These are phyloP conservation scores for Alternaria brassicicola DNA, from an alignment of 2,329 filamentous ascomycete genomes.

Conservation along the genomic window DNA sequence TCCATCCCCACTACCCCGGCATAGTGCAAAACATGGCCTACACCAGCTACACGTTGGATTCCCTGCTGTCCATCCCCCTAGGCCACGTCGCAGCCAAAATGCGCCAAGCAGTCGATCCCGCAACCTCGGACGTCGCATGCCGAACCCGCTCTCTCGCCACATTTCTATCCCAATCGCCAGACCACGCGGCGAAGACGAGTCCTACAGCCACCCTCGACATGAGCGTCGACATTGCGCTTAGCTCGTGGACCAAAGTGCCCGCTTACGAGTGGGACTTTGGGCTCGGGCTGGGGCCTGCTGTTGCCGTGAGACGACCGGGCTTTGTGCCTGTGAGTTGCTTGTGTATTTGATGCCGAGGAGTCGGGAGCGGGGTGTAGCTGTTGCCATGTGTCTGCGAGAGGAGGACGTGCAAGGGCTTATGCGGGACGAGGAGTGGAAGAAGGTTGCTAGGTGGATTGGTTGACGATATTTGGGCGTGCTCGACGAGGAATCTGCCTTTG, in stretches of 20 bases:
- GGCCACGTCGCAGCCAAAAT: constrained; percentile 11
- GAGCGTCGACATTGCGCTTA: constrained; percentile 56
- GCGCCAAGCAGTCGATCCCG: neutral
- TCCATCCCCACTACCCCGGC: constrained; percentile 57
- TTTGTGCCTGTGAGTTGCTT: constrained; percentile 56
- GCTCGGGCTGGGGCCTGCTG: constrained; percentile 54
- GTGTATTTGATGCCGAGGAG: constrained; percentile 52
- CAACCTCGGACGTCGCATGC: neutral
- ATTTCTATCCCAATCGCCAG: constrained; percentile 40
- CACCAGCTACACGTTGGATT: constrained; percentile 38
- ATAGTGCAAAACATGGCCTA: constrained; percentile 57
- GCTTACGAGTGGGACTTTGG: constrained; percentile 57
- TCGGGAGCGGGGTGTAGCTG: constrained; percentile 52
- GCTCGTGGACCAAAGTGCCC: constrained; percentile 60
- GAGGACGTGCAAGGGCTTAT: constrained; percentile 49
- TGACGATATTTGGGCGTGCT: neutral
- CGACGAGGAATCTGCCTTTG: neutral
- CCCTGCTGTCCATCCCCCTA: constrained; percentile 39
- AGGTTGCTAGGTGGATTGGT: neutral
- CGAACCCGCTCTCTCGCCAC: constrained; percentile 51
- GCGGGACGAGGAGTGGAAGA: neutral
- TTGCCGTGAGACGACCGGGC: constrained; percentile 56
- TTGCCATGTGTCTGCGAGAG: constrained; percentile 55
- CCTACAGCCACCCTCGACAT: constrained; percentile 32
- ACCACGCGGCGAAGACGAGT: constrained; percentile 45